Base-by-base conservation (phyloP, 352 stramenopile species). In the Phytophthora ramorum region DNA sequence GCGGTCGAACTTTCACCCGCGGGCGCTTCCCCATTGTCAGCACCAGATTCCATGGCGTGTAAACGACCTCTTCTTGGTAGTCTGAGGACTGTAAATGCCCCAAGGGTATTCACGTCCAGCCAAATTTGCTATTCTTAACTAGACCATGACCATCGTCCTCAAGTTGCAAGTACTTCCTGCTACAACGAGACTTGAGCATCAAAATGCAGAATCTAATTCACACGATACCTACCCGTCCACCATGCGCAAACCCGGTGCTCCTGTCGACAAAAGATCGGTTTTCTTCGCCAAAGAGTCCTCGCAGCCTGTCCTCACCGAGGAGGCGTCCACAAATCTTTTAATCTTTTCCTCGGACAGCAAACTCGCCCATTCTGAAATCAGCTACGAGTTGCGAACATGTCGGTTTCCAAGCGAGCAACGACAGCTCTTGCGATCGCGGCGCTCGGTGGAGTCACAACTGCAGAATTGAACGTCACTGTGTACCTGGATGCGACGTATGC, bases 401-500 rank as follows among this genome's bases (percentile, higher is more conserved):
- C 49, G 37, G 16, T n/a, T 26, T 19, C 5, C 34, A 68, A 62
- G 51, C 20, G 41, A 46, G 22, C 32, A 26, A 12, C 35, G 9
- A 30, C 20, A 7, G 19, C 40, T 46, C 41, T 63, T 19, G 16
- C 38, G n/a, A 9, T 53, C 2, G 37, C 28, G 7, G 53, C 22
- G 10, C 6, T 40, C 7, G 17, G 26, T 7, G 8, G 58, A n/a
- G 47, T 52, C 3, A 6, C 37, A 17, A n/a, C 2, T 45, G 57
- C 63, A 24, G 37, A 72, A 16, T 28, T 45, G 28, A 72, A 53
- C 37, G 51, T 68, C 37, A 52, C 64, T 3, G 58, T 72, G 16
- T 24, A 63, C 12, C 24, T 53, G 3, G 81, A 90, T 41, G 81
- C 79, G 4, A 89, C 79, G 7, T 90, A 89, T 52, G 55, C 63